Evolutionary conservation across 805 yeast species (phyloP), one percentile per base, ranked within the genome.

Genomic region (Pichia nanzhaoensis): DNA sequence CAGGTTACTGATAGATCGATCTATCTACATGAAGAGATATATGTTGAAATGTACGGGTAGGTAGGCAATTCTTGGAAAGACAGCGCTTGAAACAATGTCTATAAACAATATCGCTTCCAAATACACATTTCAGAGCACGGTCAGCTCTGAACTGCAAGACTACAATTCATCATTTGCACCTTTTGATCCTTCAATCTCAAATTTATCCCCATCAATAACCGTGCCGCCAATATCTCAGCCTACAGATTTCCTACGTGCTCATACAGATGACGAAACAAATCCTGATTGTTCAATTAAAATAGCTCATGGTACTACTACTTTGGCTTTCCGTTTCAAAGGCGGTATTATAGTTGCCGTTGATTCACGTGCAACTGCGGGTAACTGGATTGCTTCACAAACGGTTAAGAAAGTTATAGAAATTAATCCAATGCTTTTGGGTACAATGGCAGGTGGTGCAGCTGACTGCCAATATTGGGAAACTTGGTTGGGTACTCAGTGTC

Each of bases 361-460:
- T 69, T 89, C 97, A 36, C 80, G 99, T 66, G 99, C 99, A 48
- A 85, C 98, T 8, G 96, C 95, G 2, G 99, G 99, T 38, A 82
- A 84, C 58, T 91, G 97, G 97, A 84, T 93, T 57, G 98, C 97
- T 18, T 89, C 97, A 14, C 97, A 90, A 65, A 89, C 97, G 3
- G 99, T 93, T 52, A 91, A 91, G 68, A 93, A 93, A 67, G 99
- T 93, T 45, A 89, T 93, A 58, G 91, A 91, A 66, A 93, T 93
- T 68, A 93, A 93, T 66, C 96, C 97, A 44, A 84, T 86, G 64
- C 69, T 93, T 52, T 74, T 93, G 57, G 99, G 99, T 53, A 93
- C 99, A 18, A 82, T 93, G 96, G 99, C 99, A 30, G 99, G 99
- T 69, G 98, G 98, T 71, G 99, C 99, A 41, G 98, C 98, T 28